Evolutionary conservation across 345 rosid genomes (phyloP).

Genomic region (Murraya paniculata): DNA sequence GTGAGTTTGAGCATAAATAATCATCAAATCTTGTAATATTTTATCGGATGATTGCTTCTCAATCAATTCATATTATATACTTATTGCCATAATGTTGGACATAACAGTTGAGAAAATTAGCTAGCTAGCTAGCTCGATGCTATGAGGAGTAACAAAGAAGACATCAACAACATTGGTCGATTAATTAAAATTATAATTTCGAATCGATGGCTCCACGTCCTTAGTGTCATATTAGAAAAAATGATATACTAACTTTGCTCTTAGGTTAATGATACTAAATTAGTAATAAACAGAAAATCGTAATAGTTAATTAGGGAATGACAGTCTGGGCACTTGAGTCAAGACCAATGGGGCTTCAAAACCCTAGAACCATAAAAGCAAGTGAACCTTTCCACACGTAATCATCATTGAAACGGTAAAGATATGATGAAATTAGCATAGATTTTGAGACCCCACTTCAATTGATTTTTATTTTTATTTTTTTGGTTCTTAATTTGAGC

Average conservation of each 20-base stretch:
- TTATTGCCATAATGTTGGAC: constrained; percentile 39
- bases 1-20: not conserved
- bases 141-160: constrained; percentile 30
- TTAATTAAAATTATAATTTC: not conserved
- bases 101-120: constrained; percentile 67
- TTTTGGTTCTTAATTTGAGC: not conserved
- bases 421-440: constrained; percentile 55
- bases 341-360: constrained; percentile 17
- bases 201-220: constrained; percentile 1
- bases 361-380: constrained; percentile 2
- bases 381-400: constrained; percentile 26
- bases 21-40: not conserved
- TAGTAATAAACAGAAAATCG: not conserved
- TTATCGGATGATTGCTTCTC: not conserved
- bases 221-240: constrained; percentile 23
- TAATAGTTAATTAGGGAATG: not conserved
- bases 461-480: too few species aligned
- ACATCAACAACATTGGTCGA: constrained; percentile 11
- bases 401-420: constrained; percentile 40
- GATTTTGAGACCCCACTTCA: constrained; percentile 39
- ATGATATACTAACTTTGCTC: not conserved
- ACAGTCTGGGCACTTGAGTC: constrained; percentile 7
- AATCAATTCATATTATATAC: constrained; percentile 13
- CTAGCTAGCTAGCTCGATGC: not conserved
- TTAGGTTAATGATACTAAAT: not conserved